Percentiles rank a stretch among this genome's conserved stretches.
phyloP scores from a whole-genome alignment of 805 yeast genomes.

The Clavispora santaluciae region DNA sequence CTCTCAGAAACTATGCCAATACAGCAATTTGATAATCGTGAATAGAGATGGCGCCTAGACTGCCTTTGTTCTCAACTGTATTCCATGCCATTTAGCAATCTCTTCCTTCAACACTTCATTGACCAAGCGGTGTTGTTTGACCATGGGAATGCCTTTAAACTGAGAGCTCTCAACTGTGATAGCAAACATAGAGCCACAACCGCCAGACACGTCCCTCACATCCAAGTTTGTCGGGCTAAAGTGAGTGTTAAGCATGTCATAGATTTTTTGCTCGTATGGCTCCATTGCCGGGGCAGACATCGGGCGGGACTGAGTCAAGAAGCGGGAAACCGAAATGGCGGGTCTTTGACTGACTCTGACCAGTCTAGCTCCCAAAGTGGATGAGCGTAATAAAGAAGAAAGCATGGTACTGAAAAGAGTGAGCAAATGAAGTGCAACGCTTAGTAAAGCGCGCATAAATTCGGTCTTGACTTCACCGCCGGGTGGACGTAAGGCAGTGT shows the following conservation, averaged over 20 bases:
- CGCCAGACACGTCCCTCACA: slow-evolving; percentile 83
- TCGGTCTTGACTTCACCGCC: background rate
- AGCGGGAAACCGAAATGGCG: background rate
- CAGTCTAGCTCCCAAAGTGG: background rate
- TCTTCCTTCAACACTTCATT: slow-evolving; percentile 79
- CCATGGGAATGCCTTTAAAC: slow-evolving; percentile 77
- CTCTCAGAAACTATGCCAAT: too few relatives aligned
- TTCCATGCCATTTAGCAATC: slow-evolving; percentile 89
- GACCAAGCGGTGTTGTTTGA: slow-evolving; percentile 90
- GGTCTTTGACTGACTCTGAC: background rate
- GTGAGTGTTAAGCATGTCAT: slow-evolving; percentile 46
- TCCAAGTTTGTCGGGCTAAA: slow-evolving; percentile 58
- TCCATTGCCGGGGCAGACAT: slow-evolving; percentile 32
- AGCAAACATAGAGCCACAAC: slow-evolving; percentile 98
- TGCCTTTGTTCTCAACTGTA: slow-evolving; percentile 75
- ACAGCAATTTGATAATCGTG: too few relatives aligned
- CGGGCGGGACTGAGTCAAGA: background rate
- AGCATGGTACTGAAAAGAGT: background rate
- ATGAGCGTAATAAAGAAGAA: background rate
- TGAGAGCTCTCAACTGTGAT: slow-evolving; percentile 66
- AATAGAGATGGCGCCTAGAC: slow-evolving; percentile 13
- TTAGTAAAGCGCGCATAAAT: background rate
- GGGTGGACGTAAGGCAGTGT: background rate
- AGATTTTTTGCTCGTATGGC: slow-evolving; percentile 63
- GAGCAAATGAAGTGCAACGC: background rate